These are phyloP conservation scores for Talaromyces marneffei DNA, from an alignment of 2,329 filamentous ascomycete genomes.

Conservation along the genomic window DNA sequence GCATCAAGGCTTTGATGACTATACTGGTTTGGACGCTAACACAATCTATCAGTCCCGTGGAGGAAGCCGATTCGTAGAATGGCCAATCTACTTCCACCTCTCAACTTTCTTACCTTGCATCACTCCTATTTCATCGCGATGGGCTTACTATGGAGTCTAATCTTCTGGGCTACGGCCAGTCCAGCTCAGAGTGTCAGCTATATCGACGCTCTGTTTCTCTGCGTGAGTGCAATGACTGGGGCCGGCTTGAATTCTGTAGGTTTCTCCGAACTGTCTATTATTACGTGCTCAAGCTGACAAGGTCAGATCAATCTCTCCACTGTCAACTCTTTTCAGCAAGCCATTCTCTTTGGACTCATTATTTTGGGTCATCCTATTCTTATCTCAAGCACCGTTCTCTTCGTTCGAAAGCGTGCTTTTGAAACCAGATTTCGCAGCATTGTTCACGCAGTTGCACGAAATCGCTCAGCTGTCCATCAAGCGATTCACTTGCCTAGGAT, in stretches of 20 bases:
- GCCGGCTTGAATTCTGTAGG: slow-evolving; percentile 60
- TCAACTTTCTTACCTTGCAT: slow-evolving; percentile 61
- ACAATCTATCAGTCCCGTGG: not conserved
- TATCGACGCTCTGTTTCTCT: slow-evolving; percentile 61
- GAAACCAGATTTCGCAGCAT: slow-evolving; percentile 55
- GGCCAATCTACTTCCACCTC: slow-evolving; percentile 27
- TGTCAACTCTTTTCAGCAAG: slow-evolving; percentile 63
- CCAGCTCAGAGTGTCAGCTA: slow-evolving; percentile 52
- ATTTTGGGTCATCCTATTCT: slow-evolving; percentile 62
- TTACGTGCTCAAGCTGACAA: not conserved
- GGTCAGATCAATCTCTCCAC: slow-evolving; percentile 45
- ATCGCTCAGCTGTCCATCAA: slow-evolving; percentile 6
- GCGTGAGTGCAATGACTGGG: slow-evolving; percentile 61
- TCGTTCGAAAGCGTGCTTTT: slow-evolving; percentile 57
- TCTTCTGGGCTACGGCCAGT: slow-evolving; percentile 54
- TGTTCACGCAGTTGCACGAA: slow-evolving; percentile 31
- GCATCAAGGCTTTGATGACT: not conserved
- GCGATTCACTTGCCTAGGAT: not conserved
- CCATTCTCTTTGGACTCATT: slow-evolving; percentile 59
- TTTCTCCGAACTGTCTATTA: slow-evolving; percentile 22
- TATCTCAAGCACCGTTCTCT: slow-evolving; percentile 59
- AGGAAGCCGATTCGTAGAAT: slow-evolving; percentile 20
- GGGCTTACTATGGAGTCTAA: slow-evolving; percentile 50
- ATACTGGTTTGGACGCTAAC: not conserved
- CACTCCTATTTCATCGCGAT: slow-evolving; percentile 60